phyloP scores from a whole-genome alignment of 352 stramenopile species.

The Pythium sp. region DNA sequence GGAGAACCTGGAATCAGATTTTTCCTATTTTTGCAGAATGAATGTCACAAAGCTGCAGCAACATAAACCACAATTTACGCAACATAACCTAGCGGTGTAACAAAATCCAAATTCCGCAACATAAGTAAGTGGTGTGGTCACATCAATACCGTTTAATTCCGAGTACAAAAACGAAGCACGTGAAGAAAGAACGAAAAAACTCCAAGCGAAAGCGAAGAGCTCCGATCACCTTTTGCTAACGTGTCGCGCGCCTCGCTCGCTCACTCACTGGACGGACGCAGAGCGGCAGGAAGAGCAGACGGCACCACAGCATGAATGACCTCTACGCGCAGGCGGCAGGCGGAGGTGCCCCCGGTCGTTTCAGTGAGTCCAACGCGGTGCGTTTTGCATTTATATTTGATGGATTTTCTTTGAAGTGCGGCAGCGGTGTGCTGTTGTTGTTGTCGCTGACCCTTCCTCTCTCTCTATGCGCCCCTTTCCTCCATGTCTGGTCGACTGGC shows the following conservation, averaged over 20 bases:
- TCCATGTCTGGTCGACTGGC: background rate
- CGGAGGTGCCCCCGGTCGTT: slow-evolving; percentile 2
- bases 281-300: background rate
- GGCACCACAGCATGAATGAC: background rate
- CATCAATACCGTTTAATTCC: background rate
- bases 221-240: background rate
- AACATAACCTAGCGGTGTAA: no score
- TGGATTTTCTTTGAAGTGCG: slow-evolving; percentile 2
- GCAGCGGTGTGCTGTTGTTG: background rate
- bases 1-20: no score
- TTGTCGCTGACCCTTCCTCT: background rate
- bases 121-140: no score
- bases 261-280: background rate
- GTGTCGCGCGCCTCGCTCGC: background rate
- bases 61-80: no score
- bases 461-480: background rate
- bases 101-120: no score
- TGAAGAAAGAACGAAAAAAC: background rate
- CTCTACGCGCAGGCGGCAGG: slow-evolving; percentile 7
- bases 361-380: slow-evolving; percentile 12
- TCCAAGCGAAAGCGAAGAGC: background rate
- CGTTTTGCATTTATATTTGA: background rate
- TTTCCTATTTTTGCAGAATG: no score
- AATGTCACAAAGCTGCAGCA: no score
- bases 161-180: background rate